Percentiles rank a stretch among this genome's conserved stretches.
Conservation (phyloP, 129 eudicot species). For the Helianthus annuus region HanXRQr2.0-SUNRISE NC_035446.2:61111859-61112358, state of each 20-base stretch:
- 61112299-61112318: too few relatives aligned
- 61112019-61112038: neutral
- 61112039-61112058: constrained; percentile 34
- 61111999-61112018: constrained; percentile 7
- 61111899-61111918: neutral
- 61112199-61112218: too few relatives aligned
- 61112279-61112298: too few relatives aligned
- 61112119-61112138: too few relatives aligned
- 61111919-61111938: constrained; percentile 6
- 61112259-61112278: too few relatives aligned
- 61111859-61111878: constrained; percentile 13
- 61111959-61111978: constrained; percentile 23
- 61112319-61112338: too few relatives aligned
- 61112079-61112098: neutral
- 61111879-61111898: neutral
- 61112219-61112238: too few relatives aligned
- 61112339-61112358: too few relatives aligned
- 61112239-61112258: too few relatives aligned
- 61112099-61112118: neutral
- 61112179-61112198: too few relatives aligned
- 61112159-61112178: too few relatives aligned
- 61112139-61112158: too few relatives aligned
- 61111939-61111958: neutral
- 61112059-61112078: constrained; percentile 5
- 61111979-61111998: constrained; percentile 17